Conservation (phyloP, 306 rosid species). For the Prunus campanulata region DNA sequence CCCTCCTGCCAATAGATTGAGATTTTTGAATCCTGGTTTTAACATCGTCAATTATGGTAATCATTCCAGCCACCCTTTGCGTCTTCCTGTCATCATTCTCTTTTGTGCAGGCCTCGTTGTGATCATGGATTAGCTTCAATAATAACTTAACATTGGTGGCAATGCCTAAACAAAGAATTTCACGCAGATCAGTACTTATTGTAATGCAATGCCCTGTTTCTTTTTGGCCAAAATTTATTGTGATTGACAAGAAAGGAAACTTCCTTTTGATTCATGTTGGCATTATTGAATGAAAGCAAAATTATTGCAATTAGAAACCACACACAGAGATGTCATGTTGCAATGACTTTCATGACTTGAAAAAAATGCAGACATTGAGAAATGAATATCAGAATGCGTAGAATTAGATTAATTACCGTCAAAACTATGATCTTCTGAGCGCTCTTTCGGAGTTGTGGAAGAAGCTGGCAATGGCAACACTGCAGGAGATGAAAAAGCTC, state of each 20-base stretch:
- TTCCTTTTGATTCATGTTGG: too few relatives aligned
- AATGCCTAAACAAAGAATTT: conserved; percentile 43
- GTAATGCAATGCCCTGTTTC: not conserved
- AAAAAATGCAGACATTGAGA: not conserved
- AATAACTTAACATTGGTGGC: conserved; percentile 62
- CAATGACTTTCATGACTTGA: not conserved
- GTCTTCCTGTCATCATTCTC: conserved; percentile 53
- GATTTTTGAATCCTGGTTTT: conserved; percentile 58
- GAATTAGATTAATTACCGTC: conserved; percentile 47
- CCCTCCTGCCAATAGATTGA: conserved; percentile 39
- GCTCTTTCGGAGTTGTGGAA: conserved; percentile 28
- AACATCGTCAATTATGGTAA: conserved; percentile 63
- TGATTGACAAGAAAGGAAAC: not conserved
- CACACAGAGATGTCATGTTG: not conserved
- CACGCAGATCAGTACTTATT: not conserved
- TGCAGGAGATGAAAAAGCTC: conserved; percentile 61
- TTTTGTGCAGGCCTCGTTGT: conserved; percentile 51
- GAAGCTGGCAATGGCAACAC: conserved; percentile 29
- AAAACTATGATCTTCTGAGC: conserved; percentile 39
- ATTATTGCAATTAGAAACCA: not conserved
- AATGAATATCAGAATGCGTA: not conserved
- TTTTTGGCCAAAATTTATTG: not conserved
- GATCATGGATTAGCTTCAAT: conserved; percentile 73
- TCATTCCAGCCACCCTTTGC: conserved; percentile 82
- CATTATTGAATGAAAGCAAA: not conserved